Percentiles rank a stretch among this genome's conserved stretches.
Evolutionary conservation across 495 filamentous ascomycete species (phyloP).

Genomic region (Pseudoneurospora amorphoporcata): DNA sequence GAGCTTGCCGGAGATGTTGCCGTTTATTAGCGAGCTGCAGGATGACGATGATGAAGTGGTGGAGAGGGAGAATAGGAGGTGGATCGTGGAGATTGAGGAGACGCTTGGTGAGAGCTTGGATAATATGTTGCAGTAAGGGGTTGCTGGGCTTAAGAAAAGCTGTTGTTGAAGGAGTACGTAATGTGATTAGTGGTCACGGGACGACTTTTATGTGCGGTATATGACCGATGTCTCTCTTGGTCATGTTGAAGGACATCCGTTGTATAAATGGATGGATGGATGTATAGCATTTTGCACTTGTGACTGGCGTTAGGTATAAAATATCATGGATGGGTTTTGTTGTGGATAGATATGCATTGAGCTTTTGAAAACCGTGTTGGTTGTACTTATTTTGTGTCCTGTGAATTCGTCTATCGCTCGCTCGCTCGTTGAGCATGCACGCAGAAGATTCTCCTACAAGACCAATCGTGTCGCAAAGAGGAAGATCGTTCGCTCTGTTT

Average conservation of each 20-base stretch:
- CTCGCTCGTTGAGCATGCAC: neutral
- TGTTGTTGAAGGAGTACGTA: neutral
- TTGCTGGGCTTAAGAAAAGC: neutral
- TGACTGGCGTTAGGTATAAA: neutral
- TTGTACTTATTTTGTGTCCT: neutral
- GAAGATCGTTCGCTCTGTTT: neutral
- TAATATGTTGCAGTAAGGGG: constrained; percentile 67
- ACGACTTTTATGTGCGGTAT: neutral
- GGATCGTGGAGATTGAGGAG: constrained; percentile 79
- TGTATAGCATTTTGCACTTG: neutral
- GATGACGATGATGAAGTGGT: constrained; percentile 93
- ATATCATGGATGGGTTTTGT: neutral
- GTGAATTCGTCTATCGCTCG: neutral
- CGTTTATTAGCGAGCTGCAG: constrained; percentile 84
- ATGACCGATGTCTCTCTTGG: neutral
- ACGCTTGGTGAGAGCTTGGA: constrained; percentile 81
- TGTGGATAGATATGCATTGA: neutral
- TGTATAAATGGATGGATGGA: neutral
- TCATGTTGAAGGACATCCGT: neutral
- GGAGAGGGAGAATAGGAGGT: constrained; percentile 73
- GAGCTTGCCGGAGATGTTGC: constrained; percentile 85
- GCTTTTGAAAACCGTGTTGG: neutral
- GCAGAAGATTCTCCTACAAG: neutral
- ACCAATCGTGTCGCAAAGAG: neutral
- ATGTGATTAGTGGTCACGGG: neutral